Evolutionary conservation across 2,329 filamentous ascomycete species (phyloP), one percentile per base, ranked within the genome.

Genomic region (Exophiala oligosperma): DNA sequence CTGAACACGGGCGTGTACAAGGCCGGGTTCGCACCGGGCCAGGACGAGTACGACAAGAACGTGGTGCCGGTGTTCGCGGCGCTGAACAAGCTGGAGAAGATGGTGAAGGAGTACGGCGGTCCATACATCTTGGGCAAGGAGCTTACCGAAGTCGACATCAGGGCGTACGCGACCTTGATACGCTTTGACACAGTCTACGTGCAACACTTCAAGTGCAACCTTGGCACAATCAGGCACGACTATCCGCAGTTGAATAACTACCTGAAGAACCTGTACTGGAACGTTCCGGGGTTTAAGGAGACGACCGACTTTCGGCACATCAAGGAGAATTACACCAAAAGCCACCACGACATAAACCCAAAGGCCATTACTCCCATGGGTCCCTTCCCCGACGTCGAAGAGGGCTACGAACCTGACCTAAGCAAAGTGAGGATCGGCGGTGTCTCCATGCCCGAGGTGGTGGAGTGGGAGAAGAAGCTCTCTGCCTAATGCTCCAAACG

Each of bases 271-370:
- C 67, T 85, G 68, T 87, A 86, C 71, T 85, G 81, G 77, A 79
- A 81, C 57, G 75, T 81, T 1, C 50, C 54, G 35, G 82, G 78
- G 0, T 84, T 84, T 60, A 77, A 70, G 57, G 81, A 83, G 64
- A 84, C 81, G 14, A 88, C 85, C 0, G 76, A 88, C 61, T 88
- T 88, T 63, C 79, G 72, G 61, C 85, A 89, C 66, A 88, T 88
- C 68, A 89, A 88, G 71, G 85, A 89, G 69, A 87, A 85, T 73
- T 83, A 84, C 60, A 82, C 84, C 11, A 87, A 87, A 71, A 83
- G 79, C 56, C 84, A 87, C 65, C 65, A 64, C 3, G 79, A 81
- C 59, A 81, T 87, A 59, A 87, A 87, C 63, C 84, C 84, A 1
- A 76, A 78, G 43, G 79, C 77, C 1, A 87, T 88, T 62, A 86